These are phyloP conservation scores for Henckelia pumila DNA, from an alignment of 257 asterid genomes.

Conservation along the genomic window DNA sequence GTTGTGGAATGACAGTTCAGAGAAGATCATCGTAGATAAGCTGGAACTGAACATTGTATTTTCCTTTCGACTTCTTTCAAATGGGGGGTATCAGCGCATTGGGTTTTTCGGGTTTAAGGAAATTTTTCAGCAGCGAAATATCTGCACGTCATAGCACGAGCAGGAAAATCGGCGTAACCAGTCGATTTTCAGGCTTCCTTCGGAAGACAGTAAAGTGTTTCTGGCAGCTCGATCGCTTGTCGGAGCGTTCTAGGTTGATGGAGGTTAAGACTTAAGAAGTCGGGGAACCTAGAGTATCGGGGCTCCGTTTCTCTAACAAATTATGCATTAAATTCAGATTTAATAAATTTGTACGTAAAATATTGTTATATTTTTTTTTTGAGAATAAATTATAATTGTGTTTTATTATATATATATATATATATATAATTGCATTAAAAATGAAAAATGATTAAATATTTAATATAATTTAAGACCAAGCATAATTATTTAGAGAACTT, in stretches of 20 bases:
- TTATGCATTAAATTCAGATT: no score
- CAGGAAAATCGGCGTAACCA: not conserved
- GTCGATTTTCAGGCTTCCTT: not conserved
- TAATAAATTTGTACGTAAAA: no score
- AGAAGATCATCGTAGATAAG: slow-evolving; percentile 17
- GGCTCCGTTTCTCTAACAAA: not conserved
- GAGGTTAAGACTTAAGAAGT: not conserved
- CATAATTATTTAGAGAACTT: no score
- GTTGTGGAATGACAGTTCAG: slow-evolving; percentile 6
- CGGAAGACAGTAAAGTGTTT: not conserved
- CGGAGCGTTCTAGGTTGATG: not conserved
- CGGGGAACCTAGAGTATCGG: no score
- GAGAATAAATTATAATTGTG: no score
- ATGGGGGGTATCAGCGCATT: not conserved
- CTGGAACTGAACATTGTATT: slow-evolving; percentile 27
- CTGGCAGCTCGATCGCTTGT: not conserved
- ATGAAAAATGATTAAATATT: no score
- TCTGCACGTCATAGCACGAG: not conserved
- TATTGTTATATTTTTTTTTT: no score
- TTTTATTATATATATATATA: no score
- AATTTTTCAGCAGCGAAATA: no score
- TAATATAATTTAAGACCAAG: no score
- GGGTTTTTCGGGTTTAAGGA: not conserved
- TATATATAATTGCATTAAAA: no score
- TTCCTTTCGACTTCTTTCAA: slow-evolving; percentile 2